These are phyloP conservation scores for Yamadazyma sp. DNA, from an alignment of 805 yeast species.

Conservation along the genomic window DNA sequence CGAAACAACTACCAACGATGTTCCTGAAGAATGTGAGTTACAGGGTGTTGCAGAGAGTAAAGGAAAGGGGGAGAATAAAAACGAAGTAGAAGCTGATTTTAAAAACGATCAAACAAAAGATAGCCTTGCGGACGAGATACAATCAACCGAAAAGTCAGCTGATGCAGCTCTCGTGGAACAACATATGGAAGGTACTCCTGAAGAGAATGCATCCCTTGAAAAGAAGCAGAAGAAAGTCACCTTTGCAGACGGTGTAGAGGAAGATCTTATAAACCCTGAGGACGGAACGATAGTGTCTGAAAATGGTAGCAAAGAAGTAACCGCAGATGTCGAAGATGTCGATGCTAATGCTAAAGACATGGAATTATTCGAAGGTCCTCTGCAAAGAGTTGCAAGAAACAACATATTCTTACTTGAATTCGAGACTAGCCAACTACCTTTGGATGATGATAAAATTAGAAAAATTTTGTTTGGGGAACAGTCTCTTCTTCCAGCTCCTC, in stretches of 20 bases:
- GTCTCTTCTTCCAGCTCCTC: constrained; percentile 49
- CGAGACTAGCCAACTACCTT: constrained; percentile 30
- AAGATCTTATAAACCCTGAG: neutral
- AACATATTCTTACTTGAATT: constrained; percentile 55
- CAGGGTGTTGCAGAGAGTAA: neutral
- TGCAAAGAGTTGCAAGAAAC: constrained; percentile 57
- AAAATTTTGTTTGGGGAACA: constrained; percentile 60
- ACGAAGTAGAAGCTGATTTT: constrained; percentile 18
- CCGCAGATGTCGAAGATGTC: neutral
- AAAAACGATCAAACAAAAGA: too few species aligned
- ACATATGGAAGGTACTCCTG: too few species aligned
- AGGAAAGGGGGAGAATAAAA: constrained; percentile 1
- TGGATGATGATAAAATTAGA: constrained; percentile 29
- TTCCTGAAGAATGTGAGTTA: too few species aligned
- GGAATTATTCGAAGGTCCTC: constrained; percentile 63
- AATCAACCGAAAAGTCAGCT: neutral
- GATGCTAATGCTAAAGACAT: constrained; percentile 12
- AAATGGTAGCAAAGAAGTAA: constrained; percentile 5
- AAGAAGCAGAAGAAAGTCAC: constrained; percentile 14
- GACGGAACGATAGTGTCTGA: neutral
- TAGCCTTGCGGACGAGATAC: too few species aligned
- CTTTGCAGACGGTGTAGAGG: constrained; percentile 13
- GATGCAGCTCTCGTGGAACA: too few species aligned
- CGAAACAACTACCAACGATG: neutral
- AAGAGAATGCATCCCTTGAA: too few species aligned